phyloP scores from a whole-genome alignment of 2,329 filamentous ascomycete genomes.

The Colletotrichum scovillei region DNA sequence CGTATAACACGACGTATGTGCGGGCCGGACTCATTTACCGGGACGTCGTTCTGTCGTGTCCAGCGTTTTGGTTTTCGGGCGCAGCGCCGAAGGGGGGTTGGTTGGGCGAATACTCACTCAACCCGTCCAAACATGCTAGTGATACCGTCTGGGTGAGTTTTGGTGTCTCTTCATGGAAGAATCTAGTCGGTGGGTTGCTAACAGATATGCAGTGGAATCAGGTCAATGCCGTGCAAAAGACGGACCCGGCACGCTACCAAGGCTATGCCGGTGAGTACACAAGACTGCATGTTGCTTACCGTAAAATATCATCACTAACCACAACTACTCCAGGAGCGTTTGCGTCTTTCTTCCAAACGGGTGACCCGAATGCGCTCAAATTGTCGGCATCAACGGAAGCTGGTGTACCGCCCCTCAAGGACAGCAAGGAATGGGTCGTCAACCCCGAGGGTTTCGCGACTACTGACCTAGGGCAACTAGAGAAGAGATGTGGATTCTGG shows the following conservation, averaged over 20 bases:
- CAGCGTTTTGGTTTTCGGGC: slow-evolving; percentile 66
- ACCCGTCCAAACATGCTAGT: slow-evolving; percentile 67
- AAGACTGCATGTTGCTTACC: not conserved
- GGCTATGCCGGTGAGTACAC: slow-evolving; percentile 53
- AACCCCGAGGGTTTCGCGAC: slow-evolving; percentile 55
- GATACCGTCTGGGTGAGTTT: slow-evolving; percentile 65
- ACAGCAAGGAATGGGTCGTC: slow-evolving; percentile 63
- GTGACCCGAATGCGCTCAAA: slow-evolving; percentile 68
- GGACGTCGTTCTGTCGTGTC: slow-evolving; percentile 69
- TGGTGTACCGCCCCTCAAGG: slow-evolving; percentile 56
- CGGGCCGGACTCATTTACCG: slow-evolving; percentile 68
- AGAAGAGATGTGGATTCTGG: slow-evolving; percentile 66
- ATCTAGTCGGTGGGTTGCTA: not conserved
- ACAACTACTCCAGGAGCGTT: slow-evolving; percentile 59
- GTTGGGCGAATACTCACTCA: slow-evolving; percentile 69
- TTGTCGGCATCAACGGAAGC: slow-evolving; percentile 56
- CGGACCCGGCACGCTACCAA: slow-evolving; percentile 64
- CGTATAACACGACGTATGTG: slow-evolving; percentile 62
- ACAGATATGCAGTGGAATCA: slow-evolving; percentile 61
- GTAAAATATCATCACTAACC: not conserved
- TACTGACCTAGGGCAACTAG: slow-evolving; percentile 50
- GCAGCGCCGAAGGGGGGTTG: slow-evolving; percentile 58
- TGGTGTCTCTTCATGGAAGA: not conserved
- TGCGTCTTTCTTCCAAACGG: slow-evolving; percentile 69
- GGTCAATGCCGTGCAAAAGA: slow-evolving; percentile 62